Conservation (phyloP, 257 asterid genomes). For the Fraxinus excelsior region DNA sequence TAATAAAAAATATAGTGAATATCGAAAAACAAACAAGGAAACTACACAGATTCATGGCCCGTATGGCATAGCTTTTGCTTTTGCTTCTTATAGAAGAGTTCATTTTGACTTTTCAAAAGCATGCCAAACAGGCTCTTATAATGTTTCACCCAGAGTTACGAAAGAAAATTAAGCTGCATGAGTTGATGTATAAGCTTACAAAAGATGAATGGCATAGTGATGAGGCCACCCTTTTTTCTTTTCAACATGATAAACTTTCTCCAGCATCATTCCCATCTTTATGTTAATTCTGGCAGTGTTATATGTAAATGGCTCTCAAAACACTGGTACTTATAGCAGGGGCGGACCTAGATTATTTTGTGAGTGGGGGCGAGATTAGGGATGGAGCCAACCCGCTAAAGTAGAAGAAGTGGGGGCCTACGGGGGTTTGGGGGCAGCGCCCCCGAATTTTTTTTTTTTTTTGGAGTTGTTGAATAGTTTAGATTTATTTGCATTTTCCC, state of each 20-base stretch:
- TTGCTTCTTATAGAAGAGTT: too few relatives aligned
- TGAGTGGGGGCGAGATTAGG: too few relatives aligned
- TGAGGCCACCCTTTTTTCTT: constrained; percentile 69
- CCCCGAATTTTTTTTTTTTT: too few relatives aligned
- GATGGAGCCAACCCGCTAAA: too few relatives aligned
- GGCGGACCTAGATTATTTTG: too few relatives aligned
- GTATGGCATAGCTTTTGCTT: too few relatives aligned
- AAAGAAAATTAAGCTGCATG: background rate
- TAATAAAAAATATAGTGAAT: background rate
- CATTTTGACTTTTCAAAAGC: too few relatives aligned
- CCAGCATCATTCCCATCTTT: constrained; percentile 39
- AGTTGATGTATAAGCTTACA: constrained; percentile 42
- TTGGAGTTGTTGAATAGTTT: too few relatives aligned
- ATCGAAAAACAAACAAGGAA: background rate
- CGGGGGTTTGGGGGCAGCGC: too few relatives aligned
- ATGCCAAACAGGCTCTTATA: too few relatives aligned
- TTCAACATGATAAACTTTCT: constrained; percentile 24
- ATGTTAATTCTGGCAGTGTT: constrained; percentile 20
- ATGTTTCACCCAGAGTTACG: background rate
- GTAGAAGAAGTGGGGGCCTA: too few relatives aligned
- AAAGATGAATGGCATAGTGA: constrained; percentile 92
- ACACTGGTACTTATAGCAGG: constrained; percentile 47
- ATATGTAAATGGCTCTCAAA: constrained; percentile 17
- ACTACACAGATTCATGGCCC: background rate
- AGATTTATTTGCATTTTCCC: too few relatives aligned